Evolutionary conservation across 139 green algal genomes (phyloP), one percentile per base, ranked within the genome.

Genomic region (Chlorella sp.): DNA sequence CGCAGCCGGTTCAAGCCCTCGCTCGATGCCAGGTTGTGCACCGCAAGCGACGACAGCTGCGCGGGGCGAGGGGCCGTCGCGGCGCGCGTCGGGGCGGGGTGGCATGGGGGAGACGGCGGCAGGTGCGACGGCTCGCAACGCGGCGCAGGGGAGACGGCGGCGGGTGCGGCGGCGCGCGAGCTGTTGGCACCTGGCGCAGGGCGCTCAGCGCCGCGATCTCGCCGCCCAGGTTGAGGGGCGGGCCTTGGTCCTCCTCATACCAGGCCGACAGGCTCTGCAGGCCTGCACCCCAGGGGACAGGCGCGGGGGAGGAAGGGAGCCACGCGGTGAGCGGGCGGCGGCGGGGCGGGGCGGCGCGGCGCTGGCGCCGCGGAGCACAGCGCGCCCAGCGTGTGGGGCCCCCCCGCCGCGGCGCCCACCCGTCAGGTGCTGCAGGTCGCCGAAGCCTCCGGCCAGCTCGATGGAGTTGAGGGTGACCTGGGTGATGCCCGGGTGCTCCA

Each of bases 181-280:
- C 48, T n/a, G n/a, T n/a, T n/a, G n/a, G 21, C 35, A 62, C 67
- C 67, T 51, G 48, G 8, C 27, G 15, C 27, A 74, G 67, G 9
- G 36, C 11, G 1, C 50, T 51, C 8, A 74, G 67, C 35, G 67
- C 50, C 21, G 42, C 33, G 42, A 77, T n/a, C 35, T 69, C 60
- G 19, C 59, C 71, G 5, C 50, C 33, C 56, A 77, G 71, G 71
- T 77, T 77, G 59, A 77, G 43, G 25, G 59, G 55, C 9, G 59
- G 71, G 23, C n/a, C 71, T 42, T 77, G 59, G 4, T 77, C 59
- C 43, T 77, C 71, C 17, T 77, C 71, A 51, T 71, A 77, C 38
- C 59, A 25, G 31, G 70, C 41, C 1, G 36, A 12, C 59, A 77
- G 59, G 7, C 23, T 36, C 27, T 46, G 42, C 33, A 77, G 71